These are phyloP conservation scores for Kodamaea sp. DNA, from an alignment of 1,139 yeast genomes.

Conservation along the genomic window DNA sequence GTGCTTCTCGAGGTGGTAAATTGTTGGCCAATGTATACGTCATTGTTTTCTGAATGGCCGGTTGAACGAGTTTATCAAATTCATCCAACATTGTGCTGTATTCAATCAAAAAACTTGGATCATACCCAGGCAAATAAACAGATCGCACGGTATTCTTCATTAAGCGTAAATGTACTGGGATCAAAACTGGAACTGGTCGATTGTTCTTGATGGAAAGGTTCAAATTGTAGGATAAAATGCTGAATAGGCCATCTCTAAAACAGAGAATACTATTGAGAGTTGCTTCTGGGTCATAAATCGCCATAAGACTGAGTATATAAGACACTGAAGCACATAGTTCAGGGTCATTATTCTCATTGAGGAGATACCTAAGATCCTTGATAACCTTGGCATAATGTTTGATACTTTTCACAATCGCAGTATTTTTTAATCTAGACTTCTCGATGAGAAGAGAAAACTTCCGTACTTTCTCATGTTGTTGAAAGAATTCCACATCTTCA, in stretches of 20 bases:
- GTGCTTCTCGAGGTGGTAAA: slow-evolving; percentile 4
- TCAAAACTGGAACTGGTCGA: slow-evolving; percentile 18
- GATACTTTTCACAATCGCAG: slow-evolving; percentile 31
- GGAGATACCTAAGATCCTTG: slow-evolving; percentile 30
- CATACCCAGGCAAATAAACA: slow-evolving; percentile 41
- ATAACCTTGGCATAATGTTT: slow-evolving; percentile 42
- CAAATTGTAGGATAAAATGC: slow-evolving; percentile 35
- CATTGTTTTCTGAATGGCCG: slow-evolving; percentile 3
- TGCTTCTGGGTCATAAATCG: slow-evolving; percentile 49
- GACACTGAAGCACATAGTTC: slow-evolving; percentile 40
- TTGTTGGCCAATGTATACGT: slow-evolving; percentile 1
- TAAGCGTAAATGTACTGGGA: slow-evolving; percentile 37
- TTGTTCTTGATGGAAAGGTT: slow-evolving; percentile 22
- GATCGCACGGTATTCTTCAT: slow-evolving; percentile 41
- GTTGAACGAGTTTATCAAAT: slow-evolving; percentile 19
- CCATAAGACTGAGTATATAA: slow-evolving; percentile 43
- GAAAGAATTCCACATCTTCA: slow-evolving; percentile 3
- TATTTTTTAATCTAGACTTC: slow-evolving; percentile 22
- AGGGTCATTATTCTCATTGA: slow-evolving; percentile 35
- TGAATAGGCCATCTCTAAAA: slow-evolving; percentile 45
- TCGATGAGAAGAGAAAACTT: slow-evolving; percentile 3
- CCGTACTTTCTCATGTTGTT: slow-evolving; percentile 5
- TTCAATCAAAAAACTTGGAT: slow-evolving; percentile 35
- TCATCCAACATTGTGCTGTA: slow-evolving; percentile 23
- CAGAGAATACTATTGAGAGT: slow-evolving; percentile 41